Evolutionary conservation across 1,284 basidiomycete genomes (phyloP).

Genomic region (Serendipita sp.): DNA sequence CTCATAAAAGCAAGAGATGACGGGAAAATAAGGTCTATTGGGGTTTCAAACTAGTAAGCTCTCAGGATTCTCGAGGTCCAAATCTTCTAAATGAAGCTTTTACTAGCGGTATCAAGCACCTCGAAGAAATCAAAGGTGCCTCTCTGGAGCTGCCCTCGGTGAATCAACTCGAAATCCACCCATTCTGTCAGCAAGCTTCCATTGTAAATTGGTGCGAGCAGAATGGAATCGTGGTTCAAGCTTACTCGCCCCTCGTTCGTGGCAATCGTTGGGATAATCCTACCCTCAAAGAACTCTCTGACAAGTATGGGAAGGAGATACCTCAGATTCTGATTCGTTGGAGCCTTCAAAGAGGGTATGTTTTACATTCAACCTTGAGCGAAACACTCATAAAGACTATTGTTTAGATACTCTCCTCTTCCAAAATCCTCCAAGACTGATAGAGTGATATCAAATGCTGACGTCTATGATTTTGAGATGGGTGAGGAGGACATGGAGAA

Average conservation of each 20-base stretch:
- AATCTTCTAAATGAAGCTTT: not conserved
- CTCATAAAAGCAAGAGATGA: slow-evolving; percentile 30
- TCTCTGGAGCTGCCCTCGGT: slow-evolving; percentile 30
- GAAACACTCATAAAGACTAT: not conserved
- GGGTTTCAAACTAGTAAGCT: slow-evolving; percentile 49
- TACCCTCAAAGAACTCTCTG: slow-evolving; percentile 36
- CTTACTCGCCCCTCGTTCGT: slow-evolving; percentile 45
- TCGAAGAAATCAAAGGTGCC: slow-evolving; percentile 31
- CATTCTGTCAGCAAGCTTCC: slow-evolving; percentile 66
- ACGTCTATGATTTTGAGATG: slow-evolving; percentile 47
- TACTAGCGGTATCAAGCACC: slow-evolving; percentile 31
- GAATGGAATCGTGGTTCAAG: slow-evolving; percentile 59
- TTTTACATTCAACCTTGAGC: slow-evolving; percentile 4
- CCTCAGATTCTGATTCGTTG: slow-evolving; percentile 71
- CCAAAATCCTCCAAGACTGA: slow-evolving; percentile 44
- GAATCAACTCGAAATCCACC: slow-evolving; percentile 61
- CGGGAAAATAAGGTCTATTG: slow-evolving; percentile 40
- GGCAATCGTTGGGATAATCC: slow-evolving; percentile 40
- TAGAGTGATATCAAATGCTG: slow-evolving; percentile 41
- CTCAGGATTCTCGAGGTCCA: not conserved
- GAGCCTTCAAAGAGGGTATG: slow-evolving; percentile 63
- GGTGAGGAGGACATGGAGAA: slow-evolving; percentile 32
- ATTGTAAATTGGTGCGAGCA: slow-evolving; percentile 65
- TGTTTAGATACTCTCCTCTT: slow-evolving; percentile 38
- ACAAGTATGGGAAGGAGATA: slow-evolving; percentile 31